These are phyloP conservation scores for Lantana camara DNA, from an alignment of 257 asterid genomes.

Conservation along the genomic window DNA sequence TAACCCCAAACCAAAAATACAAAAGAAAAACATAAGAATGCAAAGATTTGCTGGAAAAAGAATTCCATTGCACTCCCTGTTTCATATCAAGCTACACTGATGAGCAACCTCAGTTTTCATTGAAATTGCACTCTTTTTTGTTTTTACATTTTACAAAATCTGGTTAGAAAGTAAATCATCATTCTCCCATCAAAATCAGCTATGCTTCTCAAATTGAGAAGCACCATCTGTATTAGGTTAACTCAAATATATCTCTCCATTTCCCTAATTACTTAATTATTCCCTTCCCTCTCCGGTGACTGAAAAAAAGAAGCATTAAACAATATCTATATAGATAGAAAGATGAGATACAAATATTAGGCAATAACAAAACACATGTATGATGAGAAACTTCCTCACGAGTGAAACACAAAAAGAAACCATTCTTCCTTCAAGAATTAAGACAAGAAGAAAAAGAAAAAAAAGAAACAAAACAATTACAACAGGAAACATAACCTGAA, in stretches of 20 bases:
- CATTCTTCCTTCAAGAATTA: constrained; percentile 25
- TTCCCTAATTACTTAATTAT: too few species aligned
- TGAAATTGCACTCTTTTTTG: neutral
- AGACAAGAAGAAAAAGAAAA: neutral
- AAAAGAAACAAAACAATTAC: constrained; percentile 21
- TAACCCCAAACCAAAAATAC: too few species aligned
- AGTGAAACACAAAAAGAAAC: constrained; percentile 24
- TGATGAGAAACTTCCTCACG: constrained; percentile 15
- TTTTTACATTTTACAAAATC: neutral
- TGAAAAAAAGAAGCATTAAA: neutral
- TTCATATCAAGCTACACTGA: too few species aligned
- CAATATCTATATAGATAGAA: neutral
- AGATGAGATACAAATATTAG: neutral
- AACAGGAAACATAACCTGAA: constrained; percentile 33
- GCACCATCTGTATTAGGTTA: too few species aligned
- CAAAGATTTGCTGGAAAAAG: too few species aligned
- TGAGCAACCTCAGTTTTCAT: too few species aligned
- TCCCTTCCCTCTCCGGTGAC: too few species aligned
- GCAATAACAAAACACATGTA: constrained; percentile 8
- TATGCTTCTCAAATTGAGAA: neutral
- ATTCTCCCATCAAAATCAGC: neutral
- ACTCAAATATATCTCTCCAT: too few species aligned
- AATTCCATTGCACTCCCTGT: too few species aligned
- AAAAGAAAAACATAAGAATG: too few species aligned
- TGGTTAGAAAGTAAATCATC: neutral